Conservation (phyloP, 2,329 filamentous ascomycete genomes). For the Colletotrichum graminicola region DNA sequence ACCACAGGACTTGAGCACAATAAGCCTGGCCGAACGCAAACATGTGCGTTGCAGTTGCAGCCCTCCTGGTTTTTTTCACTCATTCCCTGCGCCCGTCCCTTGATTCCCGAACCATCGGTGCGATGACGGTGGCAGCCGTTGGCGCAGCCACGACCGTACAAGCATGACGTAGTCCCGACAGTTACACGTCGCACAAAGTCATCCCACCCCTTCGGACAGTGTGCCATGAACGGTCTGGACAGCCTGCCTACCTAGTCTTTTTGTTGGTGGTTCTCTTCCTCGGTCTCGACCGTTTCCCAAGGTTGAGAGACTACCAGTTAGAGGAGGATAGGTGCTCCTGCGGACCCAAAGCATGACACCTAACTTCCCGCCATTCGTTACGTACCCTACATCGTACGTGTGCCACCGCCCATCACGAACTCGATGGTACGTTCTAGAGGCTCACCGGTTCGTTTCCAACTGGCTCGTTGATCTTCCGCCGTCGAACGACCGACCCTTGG, state of each 20-base stretch:
- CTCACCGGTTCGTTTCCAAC: slow-evolving; percentile 31
- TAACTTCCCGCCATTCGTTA: background rate
- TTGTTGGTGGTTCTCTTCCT: background rate
- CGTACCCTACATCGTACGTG: background rate
- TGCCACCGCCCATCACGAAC: too few species aligned
- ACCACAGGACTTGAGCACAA: slow-evolving; percentile 20
- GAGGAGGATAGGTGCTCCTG: background rate
- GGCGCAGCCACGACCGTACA: background rate
- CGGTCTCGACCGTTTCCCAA: slow-evolving; percentile 7
- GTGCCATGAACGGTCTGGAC: background rate
- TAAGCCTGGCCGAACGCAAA: slow-evolving; percentile 8
- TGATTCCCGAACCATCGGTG: slow-evolving; percentile 32
- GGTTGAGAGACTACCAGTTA: background rate
- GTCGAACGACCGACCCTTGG: slow-evolving; percentile 13
- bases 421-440: slow-evolving; percentile 21
- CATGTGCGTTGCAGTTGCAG: background rate
- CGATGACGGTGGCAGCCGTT: slow-evolving; percentile 19
- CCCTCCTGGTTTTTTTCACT: background rate
- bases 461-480: slow-evolving; percentile 14
- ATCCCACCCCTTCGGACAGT: background rate
- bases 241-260: background rate
- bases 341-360: background rate
- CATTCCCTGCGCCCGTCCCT: too few species aligned
- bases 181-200: background rate
- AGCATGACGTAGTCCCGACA: slow-evolving; percentile 29